Evolutionary conservation across 1,284 basidiomycete species (phyloP), one percentile per base, ranked within the genome.

Genomic region (Rhodotorula sp.): DNA sequence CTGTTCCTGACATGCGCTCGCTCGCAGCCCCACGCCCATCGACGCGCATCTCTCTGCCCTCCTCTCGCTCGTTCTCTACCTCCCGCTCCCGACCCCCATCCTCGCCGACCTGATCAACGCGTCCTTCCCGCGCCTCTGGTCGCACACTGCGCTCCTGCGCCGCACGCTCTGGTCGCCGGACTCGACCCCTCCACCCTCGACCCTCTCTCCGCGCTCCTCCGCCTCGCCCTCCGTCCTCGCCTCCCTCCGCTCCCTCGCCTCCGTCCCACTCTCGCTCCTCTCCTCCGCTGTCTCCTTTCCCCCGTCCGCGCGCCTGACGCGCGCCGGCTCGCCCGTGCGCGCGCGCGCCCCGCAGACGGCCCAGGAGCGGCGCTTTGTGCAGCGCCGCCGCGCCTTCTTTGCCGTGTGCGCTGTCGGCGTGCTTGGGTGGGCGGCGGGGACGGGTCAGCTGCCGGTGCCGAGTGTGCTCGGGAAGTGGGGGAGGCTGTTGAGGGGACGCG

Each of bases 11-110:
- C 46, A 21, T 12, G 34, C 34, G 19, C 13, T 16, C 5, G 54
- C 61, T 2, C n/a, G n/a, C 62, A 67, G 65, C 34, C 80, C 81
- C 0, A 77, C 79, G 0, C 79, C 81, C 0, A 71, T 81, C 23
- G 82, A 83, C 64, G 72, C 82, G 1, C 72, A 73, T 34, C 80
- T 83, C 34, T 82, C 80, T 56, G 72, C 82, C 13, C 79, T 82
- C 44, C 77, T 83, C n/a, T 75, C 82, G 7, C 78, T 83, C 61
- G 67, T 81, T 27, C 79, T 83, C 57, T 75, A 78, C 25, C 78
- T 80, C 13, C 67, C 72, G 1, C 78, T 81, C n/a, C 82, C 82
- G 1, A 80, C 80, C 27, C 74, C 80, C 0, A 74, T 82, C 21
- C 74, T 83, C 45, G 75, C 80, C 16, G 73, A 81, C 65, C 70